Evolutionary conservation across 495 filamentous ascomycete species (phyloP).

Genomic region (Penicillium fimorum): DNA sequence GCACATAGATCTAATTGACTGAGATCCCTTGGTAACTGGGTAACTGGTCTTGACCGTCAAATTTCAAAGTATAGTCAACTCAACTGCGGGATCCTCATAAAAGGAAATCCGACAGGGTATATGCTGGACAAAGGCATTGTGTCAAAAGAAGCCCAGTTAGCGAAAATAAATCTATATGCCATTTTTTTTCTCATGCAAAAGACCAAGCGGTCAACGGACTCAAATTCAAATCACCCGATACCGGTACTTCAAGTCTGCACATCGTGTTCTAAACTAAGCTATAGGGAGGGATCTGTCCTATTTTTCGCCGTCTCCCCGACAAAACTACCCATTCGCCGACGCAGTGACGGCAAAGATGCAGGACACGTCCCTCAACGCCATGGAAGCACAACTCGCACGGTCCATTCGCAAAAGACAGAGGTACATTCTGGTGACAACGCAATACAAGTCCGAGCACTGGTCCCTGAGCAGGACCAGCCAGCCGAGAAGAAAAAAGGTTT

Average conservation of each 20-base stretch:
- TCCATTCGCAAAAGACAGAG: not conserved
- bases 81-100: not conserved
- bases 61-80: not conserved
- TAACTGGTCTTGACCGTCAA: not conserved
- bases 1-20: not conserved
- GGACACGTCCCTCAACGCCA: conserved; percentile 18
- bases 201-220: not conserved
- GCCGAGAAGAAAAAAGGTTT: conserved; percentile 7
- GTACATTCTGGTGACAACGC: conserved; percentile 20
- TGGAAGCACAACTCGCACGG: not conserved
- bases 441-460: conserved; percentile 15
- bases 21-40: not conserved
- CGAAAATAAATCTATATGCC: not conserved
- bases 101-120: not conserved
- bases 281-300: conserved; percentile 6
- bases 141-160: not conserved
- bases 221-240: not conserved
- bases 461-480: conserved; percentile 7
- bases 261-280: not conserved
- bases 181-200: not conserved
- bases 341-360: conserved; percentile 25
- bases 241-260: not conserved
- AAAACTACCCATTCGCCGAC: not conserved
- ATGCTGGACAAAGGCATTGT: not conserved
- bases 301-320: conserved; percentile 2